A percentile compares a stretch with the other conserved stretches of the same genome.
phyloP scores from a whole-genome alignment of 2,329 filamentous ascomycete species.

The Fusarium austroafricanum region DNA sequence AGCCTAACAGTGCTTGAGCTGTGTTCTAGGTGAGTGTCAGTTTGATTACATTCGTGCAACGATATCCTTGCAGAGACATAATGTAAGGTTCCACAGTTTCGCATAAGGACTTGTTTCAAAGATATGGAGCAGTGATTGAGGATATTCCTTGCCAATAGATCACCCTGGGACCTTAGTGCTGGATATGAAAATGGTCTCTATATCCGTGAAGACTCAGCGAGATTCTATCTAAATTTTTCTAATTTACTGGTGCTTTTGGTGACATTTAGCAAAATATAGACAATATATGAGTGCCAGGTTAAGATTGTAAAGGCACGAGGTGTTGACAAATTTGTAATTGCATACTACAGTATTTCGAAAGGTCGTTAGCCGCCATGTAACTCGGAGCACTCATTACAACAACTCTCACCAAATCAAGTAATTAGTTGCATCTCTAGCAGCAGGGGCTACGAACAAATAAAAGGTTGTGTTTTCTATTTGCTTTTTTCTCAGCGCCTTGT shows the following conservation, averaged over 20 bases:
- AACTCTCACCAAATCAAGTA: not conserved
- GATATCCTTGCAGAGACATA: not conserved
- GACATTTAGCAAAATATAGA: no score
- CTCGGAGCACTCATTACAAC: not conserved
- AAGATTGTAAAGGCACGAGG: no score
- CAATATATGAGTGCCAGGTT: no score
- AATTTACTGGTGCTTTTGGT: no score
- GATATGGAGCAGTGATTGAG: not conserved
- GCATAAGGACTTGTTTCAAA: conserved; percentile 9
- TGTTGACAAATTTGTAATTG: no score
- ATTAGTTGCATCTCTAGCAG: not conserved
- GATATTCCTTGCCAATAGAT: not conserved
- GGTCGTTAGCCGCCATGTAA: not conserved
- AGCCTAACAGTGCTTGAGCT: not conserved
- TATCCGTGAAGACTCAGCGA: no score
- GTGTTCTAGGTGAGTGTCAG: not conserved
- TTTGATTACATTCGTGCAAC: conserved; percentile 8
- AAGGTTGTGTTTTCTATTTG: not conserved
- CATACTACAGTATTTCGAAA: no score
- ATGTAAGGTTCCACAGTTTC: conserved; percentile 1
- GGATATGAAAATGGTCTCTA: not conserved
- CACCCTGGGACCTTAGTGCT: not conserved
- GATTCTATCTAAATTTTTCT: no score
- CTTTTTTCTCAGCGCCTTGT: not conserved
- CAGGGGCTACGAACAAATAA: not conserved